Conservation (phyloP, 371 early-diverging fungal genomes). For the Smittium mucronatum region DNA sequence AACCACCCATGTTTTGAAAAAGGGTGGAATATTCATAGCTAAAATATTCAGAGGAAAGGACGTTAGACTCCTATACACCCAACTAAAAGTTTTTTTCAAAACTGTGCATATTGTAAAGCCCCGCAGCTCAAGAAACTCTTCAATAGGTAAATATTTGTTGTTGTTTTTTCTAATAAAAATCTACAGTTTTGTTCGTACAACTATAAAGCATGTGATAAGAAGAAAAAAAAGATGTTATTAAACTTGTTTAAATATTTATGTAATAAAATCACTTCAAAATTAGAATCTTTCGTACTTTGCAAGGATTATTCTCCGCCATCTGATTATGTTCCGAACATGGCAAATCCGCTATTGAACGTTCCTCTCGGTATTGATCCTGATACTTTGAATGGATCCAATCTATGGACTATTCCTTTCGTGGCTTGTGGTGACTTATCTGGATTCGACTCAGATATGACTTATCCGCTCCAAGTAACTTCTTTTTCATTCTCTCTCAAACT, state of each 20-base stretch:
- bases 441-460: conserved; percentile 71
- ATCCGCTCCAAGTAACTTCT: conserved; percentile 40
- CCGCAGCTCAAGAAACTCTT: conserved; percentile 80
- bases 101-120: conserved; percentile 88
- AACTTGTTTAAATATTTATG: conserved; percentile 1
- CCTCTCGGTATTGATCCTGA: conserved; percentile 38
- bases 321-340: conserved; percentile 77
- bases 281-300: conserved; percentile 89
- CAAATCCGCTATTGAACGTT: conserved; percentile 69
- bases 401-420: conserved; percentile 75
- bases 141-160: conserved; percentile 36
- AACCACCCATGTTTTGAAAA: conserved; percentile 75
- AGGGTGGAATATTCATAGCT: conserved; percentile 88
- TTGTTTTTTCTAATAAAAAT: background rate
- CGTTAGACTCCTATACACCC: conserved; percentile 74
- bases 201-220: background rate
- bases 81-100: conserved; percentile 83
- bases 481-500: background rate
- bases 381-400: conserved; percentile 59
- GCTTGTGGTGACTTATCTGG: conserved; percentile 84
- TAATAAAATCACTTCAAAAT: background rate
- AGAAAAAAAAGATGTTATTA: no score
- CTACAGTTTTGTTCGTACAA: background rate
- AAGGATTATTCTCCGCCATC: conserved; percentile 71
- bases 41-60: conserved; percentile 95